Evolutionary conservation across 2,329 filamentous ascomycete genomes (phyloP).

Genomic region (Epichloe scottii): DNA sequence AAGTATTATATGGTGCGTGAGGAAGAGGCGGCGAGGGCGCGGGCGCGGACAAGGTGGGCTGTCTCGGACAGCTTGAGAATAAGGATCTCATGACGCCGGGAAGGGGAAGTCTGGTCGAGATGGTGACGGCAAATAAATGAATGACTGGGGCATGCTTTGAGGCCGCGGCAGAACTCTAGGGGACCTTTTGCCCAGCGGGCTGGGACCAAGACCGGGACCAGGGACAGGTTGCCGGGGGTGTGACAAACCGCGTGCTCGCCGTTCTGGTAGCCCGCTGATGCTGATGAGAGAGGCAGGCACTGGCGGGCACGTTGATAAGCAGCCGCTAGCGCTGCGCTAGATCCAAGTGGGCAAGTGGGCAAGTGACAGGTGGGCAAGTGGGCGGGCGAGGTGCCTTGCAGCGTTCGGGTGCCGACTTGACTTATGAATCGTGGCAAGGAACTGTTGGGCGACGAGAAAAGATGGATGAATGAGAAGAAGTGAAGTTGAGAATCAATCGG

Average conservation of each 20-base stretch:
- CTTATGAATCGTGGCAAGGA: too few species aligned
- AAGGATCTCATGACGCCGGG: conserved; percentile 7
- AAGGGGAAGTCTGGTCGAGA: not conserved
- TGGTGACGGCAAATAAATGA: not conserved
- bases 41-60: not conserved
- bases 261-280: too few species aligned
- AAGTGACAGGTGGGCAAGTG: too few species aligned
- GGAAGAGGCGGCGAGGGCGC: not conserved
- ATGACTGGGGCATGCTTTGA: conserved; percentile 2
- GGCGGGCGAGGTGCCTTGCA: not conserved
- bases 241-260: too few species aligned
- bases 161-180: not conserved
- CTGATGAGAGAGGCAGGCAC: too few species aligned
- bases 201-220: too few species aligned
- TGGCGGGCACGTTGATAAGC: too few species aligned
- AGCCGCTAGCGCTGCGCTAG: not conserved
- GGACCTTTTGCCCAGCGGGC: too few species aligned
- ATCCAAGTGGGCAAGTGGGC: not conserved
- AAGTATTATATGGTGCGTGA: not conserved
- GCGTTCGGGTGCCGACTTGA: not conserved
- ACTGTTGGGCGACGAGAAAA: too few species aligned
- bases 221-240: not conserved
- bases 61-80: conserved; percentile 6
- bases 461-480: too few species aligned
- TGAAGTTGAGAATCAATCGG: too few species aligned